Base-by-base conservation (phyloP, 75 land plant species). In the Picea glauca region DNA sequence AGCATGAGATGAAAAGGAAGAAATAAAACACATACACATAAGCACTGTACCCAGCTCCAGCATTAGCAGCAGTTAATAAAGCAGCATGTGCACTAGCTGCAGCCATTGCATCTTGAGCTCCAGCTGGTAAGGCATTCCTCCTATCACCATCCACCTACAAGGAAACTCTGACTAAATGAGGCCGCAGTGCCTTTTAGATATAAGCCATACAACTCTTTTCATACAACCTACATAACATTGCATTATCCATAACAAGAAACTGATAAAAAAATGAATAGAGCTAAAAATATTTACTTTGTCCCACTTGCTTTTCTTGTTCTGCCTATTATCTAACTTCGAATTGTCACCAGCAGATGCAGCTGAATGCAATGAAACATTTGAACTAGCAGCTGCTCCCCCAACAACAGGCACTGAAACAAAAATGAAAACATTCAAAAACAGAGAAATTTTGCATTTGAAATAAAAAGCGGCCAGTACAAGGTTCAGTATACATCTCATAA, bases 291-390 rank as follows among this genome's bases (percentile, higher is more conserved):
- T 21, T 58, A 93, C 99, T 92, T 93, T 97, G 76, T 97, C 99
- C 99, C 99, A 97, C 83, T 97, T 97, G 81, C 98, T 86, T 72
- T 94, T 94, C 89, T 97, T 97, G 85, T 84, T 87, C 50, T 78
- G 77, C 62, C 96, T 83, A 76, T 83, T 79, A 50, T 95, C 97
- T 62, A 87, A 79, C 40, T 80, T 57, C 1, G 78, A 50, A 58
- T 64, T 76, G 80, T 92, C 90, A 73, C 64, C 35, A 77, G 79
- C 77, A 50, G 79, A 63, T 58, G 80, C 74, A 60, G 38, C 80
- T 38, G 80, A 35, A 58, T 65, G 81, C 40, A 79, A 79, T 64
- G 68, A 11, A 3, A 75, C 83, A 81, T 31, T 54, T 23, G 78
- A 74, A 14, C 78, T 76, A 75, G 62, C 84, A 63, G 79, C 17